Conservation (phyloP, 2,329 filamentous ascomycete species). For the Hymenoscyphus scutula region DNA sequence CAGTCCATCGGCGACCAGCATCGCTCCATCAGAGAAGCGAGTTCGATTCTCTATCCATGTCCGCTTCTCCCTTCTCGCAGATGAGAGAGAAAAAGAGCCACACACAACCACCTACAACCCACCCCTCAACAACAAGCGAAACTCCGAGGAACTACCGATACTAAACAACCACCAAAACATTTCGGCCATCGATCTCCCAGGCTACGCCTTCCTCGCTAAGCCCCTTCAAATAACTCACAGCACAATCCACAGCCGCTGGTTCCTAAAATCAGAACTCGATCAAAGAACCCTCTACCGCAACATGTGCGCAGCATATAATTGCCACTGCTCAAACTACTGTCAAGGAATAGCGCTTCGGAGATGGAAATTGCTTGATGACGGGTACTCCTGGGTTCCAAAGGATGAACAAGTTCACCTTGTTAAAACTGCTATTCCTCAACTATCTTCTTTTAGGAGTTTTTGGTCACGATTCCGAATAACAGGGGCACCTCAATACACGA, state of each 20-base stretch:
- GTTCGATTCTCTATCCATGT: background rate
- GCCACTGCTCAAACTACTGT: conserved; percentile 8
- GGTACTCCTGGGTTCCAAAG: conserved; percentile 12
- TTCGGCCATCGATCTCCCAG: conserved; percentile 14
- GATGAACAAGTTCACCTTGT: background rate
- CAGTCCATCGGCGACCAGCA: background rate
- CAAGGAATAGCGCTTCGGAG: conserved; percentile 12
- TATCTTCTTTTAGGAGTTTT: background rate
- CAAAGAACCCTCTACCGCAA: conserved; percentile 8
- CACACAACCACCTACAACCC: background rate
- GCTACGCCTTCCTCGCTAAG: conserved; percentile 19
- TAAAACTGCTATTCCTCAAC: background rate
- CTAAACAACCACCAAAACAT: background rate
- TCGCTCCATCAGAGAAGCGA: background rate
- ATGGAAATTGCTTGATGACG: conserved; percentile 20
- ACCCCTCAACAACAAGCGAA: background rate
- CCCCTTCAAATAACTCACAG: conserved; percentile 17
- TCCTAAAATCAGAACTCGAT: conserved; percentile 22
- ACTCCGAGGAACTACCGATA: background rate
- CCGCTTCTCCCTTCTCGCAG: too few species aligned
- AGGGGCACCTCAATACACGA: background rate
- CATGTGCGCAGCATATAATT: conserved; percentile 7
- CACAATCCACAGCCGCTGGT: conserved; percentile 18
- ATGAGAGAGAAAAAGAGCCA: background rate
- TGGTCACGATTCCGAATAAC: background rate